Evolutionary conservation across 2,329 filamentous ascomycete species (phyloP), one percentile per base, ranked within the genome.

Genomic region (Paecilomyces sp.): DNA sequence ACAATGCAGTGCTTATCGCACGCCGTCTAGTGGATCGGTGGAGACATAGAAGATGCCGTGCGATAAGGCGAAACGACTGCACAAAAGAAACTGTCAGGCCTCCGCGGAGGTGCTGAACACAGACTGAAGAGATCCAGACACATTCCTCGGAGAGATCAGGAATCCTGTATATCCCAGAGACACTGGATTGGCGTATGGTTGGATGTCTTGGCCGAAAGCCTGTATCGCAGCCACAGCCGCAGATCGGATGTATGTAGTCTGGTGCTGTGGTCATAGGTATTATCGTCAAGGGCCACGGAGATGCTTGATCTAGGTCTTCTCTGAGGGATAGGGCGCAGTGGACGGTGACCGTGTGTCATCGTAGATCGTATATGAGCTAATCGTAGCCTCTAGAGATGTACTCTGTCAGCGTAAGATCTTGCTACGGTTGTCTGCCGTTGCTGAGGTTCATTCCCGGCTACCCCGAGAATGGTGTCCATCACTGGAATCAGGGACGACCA

Each of bases 391-490:
- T 47, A 8, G 22, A 30, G 13, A 11, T n/a, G 11, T 30, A 13
- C 22, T 25, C 25, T 22, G 51, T 53, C 11, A 22, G 13, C 24
- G 51, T 53, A 25, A 11, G 15, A 11, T n/a, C 24, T 53, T 25
- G 22, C 12, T 24, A 25, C 28, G 7, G 24, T 30, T 30, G 51
- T 28, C 51, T 12, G 28, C 13, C 24, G 51, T 30, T 25, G 51
- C 50, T 53, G 50, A 53, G 51, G 28, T 53, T 22, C 6, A 13
- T n/a, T 11, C 11, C 28, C 51, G 28, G 25, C 41, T 47, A 28
- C 0, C 24, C n/a, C 22, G 22, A 56, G 55, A 36, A 74, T 73
- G 72, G 68, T 69, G 25, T 64, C 72, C 50, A 60, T 74, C 15
- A 70, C 72, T 56, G 65, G 67, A 54, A 61, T 68, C 30, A 67